Evolutionary conservation across 306 rosid genomes (phyloP).

Genomic region (Dicorynia guianensis): DNA sequence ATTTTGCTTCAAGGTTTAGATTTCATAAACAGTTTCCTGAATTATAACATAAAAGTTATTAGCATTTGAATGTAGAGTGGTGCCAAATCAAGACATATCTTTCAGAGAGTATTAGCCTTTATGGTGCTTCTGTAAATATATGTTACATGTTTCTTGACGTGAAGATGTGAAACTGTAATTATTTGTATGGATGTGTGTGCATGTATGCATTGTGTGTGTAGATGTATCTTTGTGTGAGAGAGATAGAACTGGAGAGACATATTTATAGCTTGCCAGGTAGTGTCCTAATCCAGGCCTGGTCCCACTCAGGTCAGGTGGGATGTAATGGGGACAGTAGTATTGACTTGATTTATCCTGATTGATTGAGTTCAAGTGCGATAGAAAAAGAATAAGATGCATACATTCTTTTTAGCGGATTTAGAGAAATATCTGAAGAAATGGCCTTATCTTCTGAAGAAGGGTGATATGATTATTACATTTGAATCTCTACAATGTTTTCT

Average conservation of each 20-base stretch:
- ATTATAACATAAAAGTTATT: neutral
- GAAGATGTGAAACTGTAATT: neutral
- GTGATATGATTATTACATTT: too few relatives aligned
- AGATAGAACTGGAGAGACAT: neutral
- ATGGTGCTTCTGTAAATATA: too few relatives aligned
- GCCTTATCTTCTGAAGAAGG: too few relatives aligned
- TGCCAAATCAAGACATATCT: too few relatives aligned
- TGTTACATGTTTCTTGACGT: neutral
- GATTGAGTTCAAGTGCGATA: too few relatives aligned
- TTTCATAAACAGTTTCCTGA: neutral
- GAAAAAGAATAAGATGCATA: too few relatives aligned
- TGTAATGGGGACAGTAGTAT: neutral
- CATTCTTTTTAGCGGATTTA: too few relatives aligned
- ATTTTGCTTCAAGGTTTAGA: conserved; percentile 4
- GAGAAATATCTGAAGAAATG: too few relatives aligned
- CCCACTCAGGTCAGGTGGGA: neutral
- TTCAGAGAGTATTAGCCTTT: too few relatives aligned
- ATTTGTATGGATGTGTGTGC: neutral
- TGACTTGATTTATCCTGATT: too few relatives aligned
- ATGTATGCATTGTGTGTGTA: neutral
- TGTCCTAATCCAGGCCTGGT: neutral
- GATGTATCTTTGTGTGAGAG: neutral
- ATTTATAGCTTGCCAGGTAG: neutral
- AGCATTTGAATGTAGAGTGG: neutral
- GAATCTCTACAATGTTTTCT: too few relatives aligned